Conservation (phyloP, 305 asterid species). For the Fraxinus angustifolia region DNA sequence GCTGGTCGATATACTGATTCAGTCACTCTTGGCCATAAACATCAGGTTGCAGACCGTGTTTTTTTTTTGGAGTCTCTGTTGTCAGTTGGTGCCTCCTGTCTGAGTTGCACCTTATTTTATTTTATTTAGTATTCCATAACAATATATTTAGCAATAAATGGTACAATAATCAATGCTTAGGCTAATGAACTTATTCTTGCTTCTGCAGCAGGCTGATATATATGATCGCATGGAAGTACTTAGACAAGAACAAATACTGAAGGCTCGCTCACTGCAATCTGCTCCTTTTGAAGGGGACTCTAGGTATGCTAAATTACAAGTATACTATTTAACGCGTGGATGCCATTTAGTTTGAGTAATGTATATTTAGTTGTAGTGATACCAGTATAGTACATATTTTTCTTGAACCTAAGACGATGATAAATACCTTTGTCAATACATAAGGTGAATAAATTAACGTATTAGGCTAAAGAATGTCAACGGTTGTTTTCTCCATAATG, state of each 20-base stretch:
- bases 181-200: slow-evolving; percentile 13
- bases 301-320: slow-evolving; percentile 53
- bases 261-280: slow-evolving; percentile 70
- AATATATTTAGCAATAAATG: slow-evolving; percentile 5
- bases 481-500: not conserved
- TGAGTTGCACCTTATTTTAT: not conserved
- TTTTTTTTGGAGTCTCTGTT: slow-evolving; percentile 1
- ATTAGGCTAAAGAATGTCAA: slow-evolving; percentile 19
- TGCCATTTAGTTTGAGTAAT: slow-evolving; percentile 21
- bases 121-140: slow-evolving; percentile 7
- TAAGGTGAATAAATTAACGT: slow-evolving; percentile 9
- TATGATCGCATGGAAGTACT: slow-evolving; percentile 70
- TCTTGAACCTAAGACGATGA: slow-evolving; percentile 18
- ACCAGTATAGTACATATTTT: not conserved
- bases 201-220: slow-evolving; percentile 53
- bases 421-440: slow-evolving; percentile 20
- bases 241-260: slow-evolving; percentile 72
- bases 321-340: slow-evolving; percentile 6
- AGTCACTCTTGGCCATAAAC: slow-evolving; percentile 58
- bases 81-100: not conserved
- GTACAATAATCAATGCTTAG: slow-evolving; percentile 43
- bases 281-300: slow-evolving; percentile 71
- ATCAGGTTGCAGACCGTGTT: slow-evolving; percentile 52
- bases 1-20: slow-evolving; percentile 66
- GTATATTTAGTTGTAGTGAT: slow-evolving; percentile 10